phyloP scores from a whole-genome alignment of 495 filamentous ascomycete species.

The Rhypophila decipiens region DNA sequence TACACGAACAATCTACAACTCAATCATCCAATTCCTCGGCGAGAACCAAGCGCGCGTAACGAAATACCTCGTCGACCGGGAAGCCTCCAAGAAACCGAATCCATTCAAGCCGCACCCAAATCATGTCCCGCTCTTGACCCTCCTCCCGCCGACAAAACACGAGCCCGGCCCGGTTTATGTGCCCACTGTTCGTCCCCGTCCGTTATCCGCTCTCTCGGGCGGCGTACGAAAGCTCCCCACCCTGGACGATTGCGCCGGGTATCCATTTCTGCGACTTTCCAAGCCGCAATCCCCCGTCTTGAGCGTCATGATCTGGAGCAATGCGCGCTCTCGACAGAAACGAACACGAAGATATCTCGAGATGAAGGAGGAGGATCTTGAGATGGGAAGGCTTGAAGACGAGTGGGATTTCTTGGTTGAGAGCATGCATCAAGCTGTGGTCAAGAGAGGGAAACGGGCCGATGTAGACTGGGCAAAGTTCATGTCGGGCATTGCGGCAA shows the following conservation, averaged over 20 bases:
- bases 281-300: constrained; percentile 62
- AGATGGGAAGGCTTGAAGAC: constrained; percentile 3
- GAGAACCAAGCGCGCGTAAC: constrained; percentile 21
- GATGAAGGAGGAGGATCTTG: background rate
- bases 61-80: constrained; percentile 9
- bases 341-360: constrained; percentile 20
- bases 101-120: constrained; percentile 9
- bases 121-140: constrained; percentile 26
- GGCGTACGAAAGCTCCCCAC: constrained; percentile 54
- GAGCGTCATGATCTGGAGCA: constrained; percentile 49
- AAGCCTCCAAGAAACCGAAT: background rate
- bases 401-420: constrained; percentile 5
- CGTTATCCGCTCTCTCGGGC: constrained; percentile 34
- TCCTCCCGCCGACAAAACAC: constrained; percentile 21
- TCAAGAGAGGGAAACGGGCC: too few species aligned
- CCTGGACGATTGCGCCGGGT: constrained; percentile 45
- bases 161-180: constrained; percentile 33
- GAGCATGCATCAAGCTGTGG: too few species aligned
- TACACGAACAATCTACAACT: constrained; percentile 20
- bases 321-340: constrained; percentile 44
- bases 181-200: constrained; percentile 37
- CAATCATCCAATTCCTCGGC: constrained; percentile 28
- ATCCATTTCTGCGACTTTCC: constrained; percentile 65
- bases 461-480: too few species aligned
- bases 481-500: too few species aligned